These are phyloP conservation scores for Hibiscus tridactylites DNA, from an alignment of 345 rosid species.

Conservation along the genomic window DNA sequence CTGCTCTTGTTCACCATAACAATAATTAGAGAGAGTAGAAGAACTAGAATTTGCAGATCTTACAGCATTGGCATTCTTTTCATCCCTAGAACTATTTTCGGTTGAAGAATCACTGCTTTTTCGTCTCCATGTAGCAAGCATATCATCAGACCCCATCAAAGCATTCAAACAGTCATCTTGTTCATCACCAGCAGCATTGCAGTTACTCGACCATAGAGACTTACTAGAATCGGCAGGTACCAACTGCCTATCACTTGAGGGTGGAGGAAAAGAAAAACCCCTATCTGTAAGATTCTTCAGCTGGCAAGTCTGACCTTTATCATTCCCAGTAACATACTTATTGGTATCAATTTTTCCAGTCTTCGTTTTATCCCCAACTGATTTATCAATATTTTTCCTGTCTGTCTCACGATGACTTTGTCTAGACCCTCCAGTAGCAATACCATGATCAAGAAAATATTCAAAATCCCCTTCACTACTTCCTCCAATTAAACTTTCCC, in stretches of 20 bases:
- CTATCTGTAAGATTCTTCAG: constrained; percentile 50
- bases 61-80: constrained; percentile 40
- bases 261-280: constrained; percentile 72
- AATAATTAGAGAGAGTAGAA: constrained; percentile 58
- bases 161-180: constrained; percentile 44
- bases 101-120: constrained; percentile 78
- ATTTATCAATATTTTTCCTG: constrained; percentile 42
- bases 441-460: constrained; percentile 60
- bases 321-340: constrained; percentile 36
- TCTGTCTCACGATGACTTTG: constrained; percentile 40
- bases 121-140: constrained; percentile 67
- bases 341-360: constrained; percentile 33
- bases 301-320: constrained; percentile 36
- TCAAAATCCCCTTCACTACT: constrained; percentile 91
- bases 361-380: constrained; percentile 39
- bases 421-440: constrained; percentile 44
- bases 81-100: constrained; percentile 66
- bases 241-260: constrained; percentile 47
- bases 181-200: constrained; percentile 39
- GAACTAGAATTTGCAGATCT: constrained; percentile 66
- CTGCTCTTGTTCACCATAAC: constrained; percentile 46
- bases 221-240: constrained; percentile 54
- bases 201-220: constrained; percentile 57
- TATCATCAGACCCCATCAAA: constrained; percentile 54
- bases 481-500: constrained; percentile 86